Evolutionary conservation across 768 basidiomycete genomes (phyloP).

Genomic region (Suillus plorans): DNA sequence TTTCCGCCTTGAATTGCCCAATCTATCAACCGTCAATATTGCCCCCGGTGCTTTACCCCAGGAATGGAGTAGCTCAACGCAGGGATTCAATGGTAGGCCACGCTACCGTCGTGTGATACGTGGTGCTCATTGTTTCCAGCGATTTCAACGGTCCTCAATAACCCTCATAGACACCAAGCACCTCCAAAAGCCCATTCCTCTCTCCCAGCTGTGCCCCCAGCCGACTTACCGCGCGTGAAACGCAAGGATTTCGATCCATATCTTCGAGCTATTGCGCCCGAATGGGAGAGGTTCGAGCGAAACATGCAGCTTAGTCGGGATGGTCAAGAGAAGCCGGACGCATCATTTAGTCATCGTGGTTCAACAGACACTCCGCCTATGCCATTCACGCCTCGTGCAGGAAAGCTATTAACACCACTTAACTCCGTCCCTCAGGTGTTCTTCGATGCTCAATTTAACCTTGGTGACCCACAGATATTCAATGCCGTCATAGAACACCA

Average conservation of each 20-base stretch:
- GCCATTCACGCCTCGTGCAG: conserved; percentile 34
- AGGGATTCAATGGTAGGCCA: conserved; percentile 84
- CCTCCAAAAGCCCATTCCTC: conserved; percentile 87
- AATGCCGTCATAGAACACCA: conserved; percentile 68
- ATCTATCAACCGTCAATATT: conserved; percentile 49
- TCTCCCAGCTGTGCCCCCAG: conserved; percentile 68
- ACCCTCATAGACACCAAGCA: conserved; percentile 79
- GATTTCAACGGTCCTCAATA: conserved; percentile 91
- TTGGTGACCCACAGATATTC: conserved; percentile 79
- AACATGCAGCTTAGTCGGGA: conserved; percentile 33
- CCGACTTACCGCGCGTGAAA: conserved; percentile 76
- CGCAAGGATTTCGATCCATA: conserved; percentile 86
- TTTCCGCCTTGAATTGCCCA: conserved; percentile 45
- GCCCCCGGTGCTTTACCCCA: conserved; percentile 49
- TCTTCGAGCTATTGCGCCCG: conserved; percentile 64
- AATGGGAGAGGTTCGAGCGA: conserved; percentile 76
- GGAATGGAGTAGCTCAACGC: conserved; percentile 79
- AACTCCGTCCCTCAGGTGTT: conserved; percentile 78
- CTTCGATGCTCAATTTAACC: conserved; percentile 75
- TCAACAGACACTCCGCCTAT: conserved; percentile 13
- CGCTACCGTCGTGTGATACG: neutral
- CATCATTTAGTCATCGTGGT: conserved; percentile 8
- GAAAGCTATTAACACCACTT: conserved; percentile 63
- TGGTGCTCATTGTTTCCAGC: conserved; percentile 46
- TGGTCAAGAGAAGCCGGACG: conserved; percentile 30